Evolutionary conservation across 2,329 filamentous ascomycete species (phyloP), one percentile per base, ranked within the genome.

Genomic region (Fusarium annulatum): DNA sequence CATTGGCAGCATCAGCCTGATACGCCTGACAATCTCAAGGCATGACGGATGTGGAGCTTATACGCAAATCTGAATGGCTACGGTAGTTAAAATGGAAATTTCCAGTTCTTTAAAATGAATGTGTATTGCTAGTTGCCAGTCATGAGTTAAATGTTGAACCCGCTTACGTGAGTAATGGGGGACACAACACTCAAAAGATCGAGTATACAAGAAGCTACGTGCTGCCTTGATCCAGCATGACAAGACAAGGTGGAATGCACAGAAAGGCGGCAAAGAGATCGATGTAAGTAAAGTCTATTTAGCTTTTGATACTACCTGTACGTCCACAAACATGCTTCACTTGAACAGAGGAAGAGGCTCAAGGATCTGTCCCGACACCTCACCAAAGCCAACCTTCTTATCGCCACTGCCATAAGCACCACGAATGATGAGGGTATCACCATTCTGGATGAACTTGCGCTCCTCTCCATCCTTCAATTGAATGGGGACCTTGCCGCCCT

Each of bases 311-410:
- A 51, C 16, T 34, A 34, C 30, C 11, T 23, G 14, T 12, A 18
- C 8, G 16, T 14, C 7, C 3, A 5, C 4, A 19, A 9, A 19
- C 11, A 18, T 14, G 4, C 15, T 26, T 55, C 34, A 67, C 56
- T 78, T 80, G 30, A 80, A 82, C 10, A 82, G 62, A 18, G 78
- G 76, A 49, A 82, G 65, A 2, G 82, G 75, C 1, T 80, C 75
- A 30, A 78, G 67, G 23, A 95, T 91, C 42, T 81, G 89, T 19
- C 92, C 93, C 26, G 85, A 84, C 73, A 92, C 94, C 72, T 94
- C 89, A 5, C 94, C 93, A 81, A 96, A 96, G 0, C 94, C 94
- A 33, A 96, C 91, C 59, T 91, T 84, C n/a, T 84, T 87, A 6
- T 90, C 89, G 36, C 91, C 89, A 62, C 90, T 86, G 2, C 91